Evolutionary conservation across 352 stramenopile species (phyloP), one percentile per base, ranked within the genome.

Genomic region (Blastocystis sp.): DNA sequence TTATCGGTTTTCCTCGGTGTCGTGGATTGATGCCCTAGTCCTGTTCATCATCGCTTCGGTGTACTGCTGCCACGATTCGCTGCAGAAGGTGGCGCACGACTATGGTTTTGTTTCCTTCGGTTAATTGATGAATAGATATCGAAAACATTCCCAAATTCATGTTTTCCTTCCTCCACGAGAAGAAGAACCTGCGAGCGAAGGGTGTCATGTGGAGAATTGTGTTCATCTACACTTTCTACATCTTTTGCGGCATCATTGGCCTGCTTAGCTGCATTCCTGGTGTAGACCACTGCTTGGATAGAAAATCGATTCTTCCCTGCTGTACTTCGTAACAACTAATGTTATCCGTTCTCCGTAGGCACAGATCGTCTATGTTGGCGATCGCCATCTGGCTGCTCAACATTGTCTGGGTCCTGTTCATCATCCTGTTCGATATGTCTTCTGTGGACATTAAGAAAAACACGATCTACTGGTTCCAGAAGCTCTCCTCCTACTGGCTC

Each of bases 171-270:
- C 41, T 41, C 1, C 21, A 74, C 48, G 48, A 14, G 5, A 14
- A 14, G 19, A 81, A 41, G 61, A 81, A 19, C 23, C 41, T 69
- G 41, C 56, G 19, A 2, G 34, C 61, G 53, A 69, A 52, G n/a
- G 74, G 74, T 2, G 23, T 48, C 19, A 56, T 84, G 60, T 84
- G 74, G 74, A 70, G 74, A 69, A 45, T 67, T 4, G 10, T 43
- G 17, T 17, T 84, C 3, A 56, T 84, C 56, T 84, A 84, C n/a
- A 7, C 2, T 3, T 84, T 67, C 41, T 48, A 69, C 2, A 43
- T 84, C 23, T 52, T 84, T 38, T 56, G 74, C 2, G 38, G 53
- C 40, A 28, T 84, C 23, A 67, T 84, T 34, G 74, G 74, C 23
- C 7, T 84, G 2, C 23, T 84, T 11, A 84, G 69, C 52, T 28